A percentile compares a stretch with the other conserved stretches of the same genome.
These are phyloP conservation scores for Periglandula ipomoeae DNA, from an alignment of 2,329 filamentous ascomycete genomes.

Conservation along the genomic window DNA sequence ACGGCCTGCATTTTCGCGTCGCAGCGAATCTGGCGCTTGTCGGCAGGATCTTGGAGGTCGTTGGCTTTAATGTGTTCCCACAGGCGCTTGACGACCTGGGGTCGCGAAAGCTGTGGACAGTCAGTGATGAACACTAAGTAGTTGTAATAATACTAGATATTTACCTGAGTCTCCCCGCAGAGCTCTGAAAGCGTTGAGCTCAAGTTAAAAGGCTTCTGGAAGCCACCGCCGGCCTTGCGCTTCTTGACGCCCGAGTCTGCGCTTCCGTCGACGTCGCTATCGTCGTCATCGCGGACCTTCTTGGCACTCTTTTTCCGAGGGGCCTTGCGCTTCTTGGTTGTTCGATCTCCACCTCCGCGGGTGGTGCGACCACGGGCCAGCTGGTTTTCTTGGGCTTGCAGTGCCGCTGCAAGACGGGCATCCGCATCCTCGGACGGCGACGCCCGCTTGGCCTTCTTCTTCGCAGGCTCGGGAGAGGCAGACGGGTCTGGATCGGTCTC, in stretches of 20 bases:
- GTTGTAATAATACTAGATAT: constrained; percentile 12
- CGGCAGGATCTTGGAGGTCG: constrained; percentile 79
- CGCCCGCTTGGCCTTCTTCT: constrained; percentile 61
- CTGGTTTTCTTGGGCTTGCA: constrained; percentile 89
- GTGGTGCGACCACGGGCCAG: constrained; percentile 60
- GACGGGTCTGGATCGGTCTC: constrained; percentile 42
- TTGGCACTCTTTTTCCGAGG: constrained; percentile 66
- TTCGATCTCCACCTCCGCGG: constrained; percentile 59
- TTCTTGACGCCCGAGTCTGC: constrained; percentile 50
- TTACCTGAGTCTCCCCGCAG: constrained; percentile 58
- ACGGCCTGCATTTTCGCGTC: constrained; percentile 86
- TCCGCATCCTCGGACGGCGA: constrained; percentile 62
- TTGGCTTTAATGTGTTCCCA: constrained; percentile 92
- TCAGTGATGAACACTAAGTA: not conserved
- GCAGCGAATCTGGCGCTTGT: constrained; percentile 88
- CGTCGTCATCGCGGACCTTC: constrained; percentile 68
- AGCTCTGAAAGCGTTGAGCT: constrained; percentile 61
- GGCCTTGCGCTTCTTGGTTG: constrained; percentile 57
- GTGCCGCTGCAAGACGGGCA: constrained; percentile 73
- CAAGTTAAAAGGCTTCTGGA: constrained; percentile 78
- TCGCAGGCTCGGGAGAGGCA: constrained; percentile 34
- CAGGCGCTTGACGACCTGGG: constrained; percentile 91
- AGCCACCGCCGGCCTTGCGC: constrained; percentile 82
- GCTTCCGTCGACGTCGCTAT: constrained; percentile 63
- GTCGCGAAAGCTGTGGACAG: constrained; percentile 66